A percentile compares a stretch with the other conserved stretches of the same genome.
Evolutionary conservation across 1,284 basidiomycete species (phyloP).

Genomic region (Heliocybe sulcata): DNA sequence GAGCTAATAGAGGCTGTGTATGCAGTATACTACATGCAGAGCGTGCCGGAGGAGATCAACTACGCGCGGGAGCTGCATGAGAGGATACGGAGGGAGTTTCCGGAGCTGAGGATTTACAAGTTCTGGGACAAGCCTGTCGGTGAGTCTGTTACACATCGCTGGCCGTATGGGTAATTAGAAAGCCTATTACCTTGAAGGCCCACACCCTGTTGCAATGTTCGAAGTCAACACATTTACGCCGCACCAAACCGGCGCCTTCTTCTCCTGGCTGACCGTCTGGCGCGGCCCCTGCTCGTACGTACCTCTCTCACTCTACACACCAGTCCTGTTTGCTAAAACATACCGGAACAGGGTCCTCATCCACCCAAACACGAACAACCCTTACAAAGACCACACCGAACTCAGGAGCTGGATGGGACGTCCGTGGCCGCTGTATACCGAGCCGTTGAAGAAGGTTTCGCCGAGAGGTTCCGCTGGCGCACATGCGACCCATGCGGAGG

Average conservation of each 20-base stretch:
- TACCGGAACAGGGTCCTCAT: constrained; percentile 51
- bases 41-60: constrained; percentile 33
- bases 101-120: constrained; percentile 62
- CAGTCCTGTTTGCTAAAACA: not conserved
- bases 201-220: constrained; percentile 63
- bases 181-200: constrained; percentile 26
- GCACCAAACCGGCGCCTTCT: constrained; percentile 56
- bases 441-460: constrained; percentile 20
- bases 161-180: not conserved
- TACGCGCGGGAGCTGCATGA: constrained; percentile 59
- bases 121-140: constrained; percentile 63
- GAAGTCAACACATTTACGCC: constrained; percentile 64
- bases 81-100: constrained; percentile 60
- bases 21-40: constrained; percentile 57
- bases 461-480: not conserved
- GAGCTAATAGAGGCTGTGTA: not conserved
- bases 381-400: constrained; percentile 56
- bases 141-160: constrained; percentile 14
- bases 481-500: not conserved
- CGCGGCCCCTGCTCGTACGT: constrained; percentile 61
- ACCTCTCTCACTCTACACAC: constrained; percentile 9
- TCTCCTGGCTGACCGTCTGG: constrained; percentile 58
- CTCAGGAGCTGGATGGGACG: constrained; percentile 65
- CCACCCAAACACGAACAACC: constrained; percentile 65
- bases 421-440: constrained; percentile 45